Evolutionary conservation across 495 filamentous ascomycete species (phyloP), one percentile per base, ranked within the genome.

Genomic region (Aspergillus egyptiacus): DNA sequence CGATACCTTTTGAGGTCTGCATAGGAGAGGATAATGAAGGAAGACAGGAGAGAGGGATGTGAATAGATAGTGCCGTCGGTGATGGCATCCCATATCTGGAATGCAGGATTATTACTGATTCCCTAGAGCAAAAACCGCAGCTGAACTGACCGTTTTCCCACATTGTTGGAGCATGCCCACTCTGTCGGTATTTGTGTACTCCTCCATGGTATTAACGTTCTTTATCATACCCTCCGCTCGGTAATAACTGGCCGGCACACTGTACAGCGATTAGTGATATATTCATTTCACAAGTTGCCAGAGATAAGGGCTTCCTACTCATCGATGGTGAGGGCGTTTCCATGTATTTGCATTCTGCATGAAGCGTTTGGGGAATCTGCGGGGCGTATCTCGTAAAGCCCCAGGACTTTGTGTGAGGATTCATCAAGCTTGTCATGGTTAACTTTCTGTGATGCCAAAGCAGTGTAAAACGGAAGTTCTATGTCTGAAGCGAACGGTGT

Each of bases 351-450:
- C 80, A 97, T 89, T 46, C 80, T 83, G 61, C 82, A 84, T 46
- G 85, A 89, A 23, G 82, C 73, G 51, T 85, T 81, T 1, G 85
- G 80, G 11, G 81, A 56, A 47, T 85, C 84, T 33, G 75, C 72
- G 8, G 80, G 65, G 39, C 84, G 88, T 53, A 89, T 80, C 65
- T 95, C 87, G 64, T 98, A 97, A 22, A 95, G 70, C 13, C 93
- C 93, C n/a, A 94, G 69, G 0, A 97, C 73, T 45, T 80, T 79
- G 25, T 91, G 86, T 17, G 90, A 86, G 13, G 93, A 93, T 58
- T 93, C 89, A 66, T 95, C 85, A 32, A 98, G 86, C 71, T 86
- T 94, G 68, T 96, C 93, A 79, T 95, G 84, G 59, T 98, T 89
- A 58, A 98, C 87, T 67, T 98, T 98, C 41, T 81, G 86, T 7